Conservation (phyloP, 495 filamentous ascomycete species). For the Cercophora samala region DNA sequence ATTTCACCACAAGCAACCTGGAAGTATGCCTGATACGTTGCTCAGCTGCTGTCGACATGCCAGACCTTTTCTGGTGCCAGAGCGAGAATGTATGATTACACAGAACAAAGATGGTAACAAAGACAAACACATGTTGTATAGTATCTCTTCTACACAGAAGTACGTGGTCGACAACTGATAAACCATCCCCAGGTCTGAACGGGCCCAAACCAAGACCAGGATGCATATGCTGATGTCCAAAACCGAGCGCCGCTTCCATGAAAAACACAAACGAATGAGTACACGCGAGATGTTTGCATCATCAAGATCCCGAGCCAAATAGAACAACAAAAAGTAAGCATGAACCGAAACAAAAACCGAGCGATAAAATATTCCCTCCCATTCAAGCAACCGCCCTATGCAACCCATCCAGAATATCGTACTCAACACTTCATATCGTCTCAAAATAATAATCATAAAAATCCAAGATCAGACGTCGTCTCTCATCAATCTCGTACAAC, state of each 20-base stretch:
- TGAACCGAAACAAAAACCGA: neutral
- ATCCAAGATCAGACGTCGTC: conserved; percentile 1
- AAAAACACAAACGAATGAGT: neutral
- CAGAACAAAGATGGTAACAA: neutral
- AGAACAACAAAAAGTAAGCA: neutral
- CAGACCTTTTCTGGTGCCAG: too few species aligned
- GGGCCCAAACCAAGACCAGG: neutral
- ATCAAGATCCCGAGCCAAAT: neutral
- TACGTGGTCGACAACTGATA: neutral
- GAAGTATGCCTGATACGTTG: too few species aligned
- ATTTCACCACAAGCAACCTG: conserved; percentile 11
- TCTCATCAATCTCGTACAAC: conserved; percentile 7
- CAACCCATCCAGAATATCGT: neutral
- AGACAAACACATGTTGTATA: neutral
- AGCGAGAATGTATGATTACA: neutral
- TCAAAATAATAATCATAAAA: neutral
- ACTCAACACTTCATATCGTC: conserved; percentile 4
- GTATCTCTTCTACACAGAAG: neutral
- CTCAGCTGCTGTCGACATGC: neutral
- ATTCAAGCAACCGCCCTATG: neutral
- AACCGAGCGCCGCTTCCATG: neutral
- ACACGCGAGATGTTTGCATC: neutral
- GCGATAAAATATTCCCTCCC: neutral
- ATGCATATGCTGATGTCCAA: neutral
- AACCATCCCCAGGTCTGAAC: neutral